Percentiles rank a stretch among this genome's conserved stretches.
These are phyloP conservation scores for Lentinula detonsa DNA, from an alignment of 768 basidiomycete genomes.

Conservation along the genomic window DNA sequence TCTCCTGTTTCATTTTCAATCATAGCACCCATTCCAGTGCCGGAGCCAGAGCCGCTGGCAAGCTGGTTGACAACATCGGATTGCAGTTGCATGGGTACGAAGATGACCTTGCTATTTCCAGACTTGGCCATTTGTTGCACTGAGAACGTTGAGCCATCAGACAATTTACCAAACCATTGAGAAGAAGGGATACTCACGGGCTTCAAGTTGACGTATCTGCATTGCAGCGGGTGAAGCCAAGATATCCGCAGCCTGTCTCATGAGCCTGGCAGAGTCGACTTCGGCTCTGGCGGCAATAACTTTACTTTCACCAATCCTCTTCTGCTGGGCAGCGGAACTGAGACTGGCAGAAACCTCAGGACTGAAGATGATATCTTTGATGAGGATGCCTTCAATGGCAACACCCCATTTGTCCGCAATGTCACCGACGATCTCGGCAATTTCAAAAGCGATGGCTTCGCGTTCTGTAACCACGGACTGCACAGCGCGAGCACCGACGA, in stretches of 20 bases:
- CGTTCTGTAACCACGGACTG: constrained; percentile 96
- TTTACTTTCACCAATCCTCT: constrained; percentile 94
- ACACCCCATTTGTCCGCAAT: constrained; percentile 97
- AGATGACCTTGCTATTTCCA: constrained; percentile 86
- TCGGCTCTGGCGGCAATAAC: constrained; percentile 95
- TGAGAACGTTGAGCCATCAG: constrained; percentile 9
- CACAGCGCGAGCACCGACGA: constrained; percentile 92
- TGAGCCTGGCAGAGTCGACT: constrained; percentile 90
- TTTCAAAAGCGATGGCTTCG: constrained; percentile 93
- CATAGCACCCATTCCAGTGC: constrained; percentile 14
- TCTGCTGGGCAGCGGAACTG: constrained; percentile 94
- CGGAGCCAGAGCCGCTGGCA: constrained; percentile 15
- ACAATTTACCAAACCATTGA: neutral
- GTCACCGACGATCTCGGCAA: constrained; percentile 92
- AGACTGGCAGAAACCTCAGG: constrained; percentile 85
- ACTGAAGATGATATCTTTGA: constrained; percentile 93
- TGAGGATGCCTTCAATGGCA: constrained; percentile 91
- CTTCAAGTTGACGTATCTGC: constrained; percentile 97
- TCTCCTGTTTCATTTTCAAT: constrained; percentile 34
- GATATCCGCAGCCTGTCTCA: constrained; percentile 96
- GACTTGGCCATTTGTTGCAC: constrained; percentile 93
- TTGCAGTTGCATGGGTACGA: constrained; percentile 90
- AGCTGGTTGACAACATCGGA: constrained; percentile 59
- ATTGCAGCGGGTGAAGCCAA: constrained; percentile 92
- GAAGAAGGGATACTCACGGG: constrained; percentile 34